These are phyloP conservation scores for Phytophthora tubulina DNA, from an alignment of 352 stramenopile genomes.

Conservation along the genomic window DNA sequence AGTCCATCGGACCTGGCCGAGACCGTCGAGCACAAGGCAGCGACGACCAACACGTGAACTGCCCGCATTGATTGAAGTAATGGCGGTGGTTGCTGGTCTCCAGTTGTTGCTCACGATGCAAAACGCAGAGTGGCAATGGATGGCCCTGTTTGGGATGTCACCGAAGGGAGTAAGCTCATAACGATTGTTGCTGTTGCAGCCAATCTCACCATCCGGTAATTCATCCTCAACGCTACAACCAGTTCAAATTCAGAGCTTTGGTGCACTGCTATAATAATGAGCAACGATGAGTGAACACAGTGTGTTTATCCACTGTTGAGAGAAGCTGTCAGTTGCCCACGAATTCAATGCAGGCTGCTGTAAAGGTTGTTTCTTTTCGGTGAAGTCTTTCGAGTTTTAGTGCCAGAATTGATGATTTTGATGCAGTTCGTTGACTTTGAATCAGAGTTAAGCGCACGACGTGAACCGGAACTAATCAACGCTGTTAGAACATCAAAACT, in stretches of 20 bases:
- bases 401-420: too few relatives aligned
- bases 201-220: conserved; percentile 12
- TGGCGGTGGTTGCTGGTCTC: not conserved
- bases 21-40: conserved; percentile 8
- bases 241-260: too few relatives aligned
- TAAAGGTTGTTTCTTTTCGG: too few relatives aligned
- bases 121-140: not conserved
- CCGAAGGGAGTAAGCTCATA: not conserved
- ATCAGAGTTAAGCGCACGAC: too few relatives aligned
- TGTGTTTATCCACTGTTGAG: too few relatives aligned
- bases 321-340: too few relatives aligned
- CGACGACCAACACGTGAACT: not conserved
- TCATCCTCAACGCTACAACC: conserved; percentile 10
- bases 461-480: too few relatives aligned
- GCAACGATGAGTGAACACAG: too few relatives aligned
- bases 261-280: too few relatives aligned
- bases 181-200: conserved; percentile 6
- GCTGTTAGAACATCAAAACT: conserved; percentile 2
- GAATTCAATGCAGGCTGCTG: too few relatives aligned
- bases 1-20: conserved; percentile 9
- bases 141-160: not conserved
- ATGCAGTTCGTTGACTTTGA: too few relatives aligned
- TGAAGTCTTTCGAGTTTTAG: too few relatives aligned
- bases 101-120: not conserved
- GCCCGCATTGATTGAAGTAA: conserved; percentile 5